phyloP scores from a whole-genome alignment of 148 eudicot species.

The Rhododendron vialii region DNA sequence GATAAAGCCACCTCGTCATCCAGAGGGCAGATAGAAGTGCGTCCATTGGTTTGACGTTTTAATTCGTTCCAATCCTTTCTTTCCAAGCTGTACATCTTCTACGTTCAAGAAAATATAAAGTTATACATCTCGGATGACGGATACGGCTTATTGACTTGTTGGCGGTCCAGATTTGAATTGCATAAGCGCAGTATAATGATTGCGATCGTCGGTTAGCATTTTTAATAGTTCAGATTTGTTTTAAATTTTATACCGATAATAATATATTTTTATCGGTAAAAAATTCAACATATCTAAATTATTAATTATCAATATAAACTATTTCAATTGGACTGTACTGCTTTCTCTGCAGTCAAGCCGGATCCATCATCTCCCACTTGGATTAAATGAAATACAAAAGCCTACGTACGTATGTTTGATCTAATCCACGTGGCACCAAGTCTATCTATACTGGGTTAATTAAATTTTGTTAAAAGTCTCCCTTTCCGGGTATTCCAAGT shows the following conservation, averaged over 20 bases:
- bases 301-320: too few species aligned
- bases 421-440: not conserved
- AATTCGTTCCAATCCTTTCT: not conserved
- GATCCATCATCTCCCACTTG: not conserved
- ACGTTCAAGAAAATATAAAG: not conserved
- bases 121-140: too few species aligned
- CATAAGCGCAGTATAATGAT: too few species aligned
- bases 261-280: too few species aligned
- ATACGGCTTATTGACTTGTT: too few species aligned
- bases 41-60: not conserved
- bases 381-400: not conserved
- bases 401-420: not conserved
- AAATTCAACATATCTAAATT: too few species aligned
- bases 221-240: too few species aligned
- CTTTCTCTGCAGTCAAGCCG: too few species aligned
- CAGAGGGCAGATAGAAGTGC: not conserved
- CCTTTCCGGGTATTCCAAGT: too few species aligned
- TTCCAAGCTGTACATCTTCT: not conserved
- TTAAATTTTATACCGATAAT: too few species aligned
- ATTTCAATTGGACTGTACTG: too few species aligned
- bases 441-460: not conserved
- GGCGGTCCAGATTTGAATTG: rapidly evolving
- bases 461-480: not conserved
- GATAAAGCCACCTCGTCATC: not conserved
- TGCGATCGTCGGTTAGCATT: too few species aligned